These are phyloP conservation scores for Lasiosphaeria miniovina DNA, from an alignment of 495 filamentous ascomycete species.

Conservation along the genomic window DNA sequence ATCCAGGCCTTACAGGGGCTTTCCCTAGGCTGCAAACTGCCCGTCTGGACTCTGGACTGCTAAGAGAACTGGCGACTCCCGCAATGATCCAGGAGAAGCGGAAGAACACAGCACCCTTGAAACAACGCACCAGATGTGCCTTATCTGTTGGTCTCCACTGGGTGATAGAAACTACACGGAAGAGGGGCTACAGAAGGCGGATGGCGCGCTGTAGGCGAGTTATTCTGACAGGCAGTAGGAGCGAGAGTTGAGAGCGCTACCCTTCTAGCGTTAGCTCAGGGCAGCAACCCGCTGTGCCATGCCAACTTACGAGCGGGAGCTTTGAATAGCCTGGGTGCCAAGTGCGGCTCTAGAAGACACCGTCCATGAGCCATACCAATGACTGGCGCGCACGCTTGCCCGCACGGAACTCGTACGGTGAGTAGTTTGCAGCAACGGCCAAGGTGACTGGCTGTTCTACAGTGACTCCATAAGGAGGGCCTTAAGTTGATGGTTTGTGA, in stretches of 20 bases:
- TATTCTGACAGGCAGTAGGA: too few species aligned
- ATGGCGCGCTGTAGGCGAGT: background rate
- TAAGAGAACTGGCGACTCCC: background rate
- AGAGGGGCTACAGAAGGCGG: background rate
- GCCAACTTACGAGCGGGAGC: too few species aligned
- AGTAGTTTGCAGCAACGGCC: background rate
- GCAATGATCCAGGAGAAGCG: background rate
- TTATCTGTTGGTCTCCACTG: too few species aligned
- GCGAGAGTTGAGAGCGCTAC: too few species aligned
- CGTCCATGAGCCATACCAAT: background rate
- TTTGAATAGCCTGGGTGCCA: too few species aligned
- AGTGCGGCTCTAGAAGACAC: background rate
- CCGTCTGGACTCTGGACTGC: background rate
- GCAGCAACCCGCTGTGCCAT: too few species aligned
- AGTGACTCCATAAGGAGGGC: background rate
- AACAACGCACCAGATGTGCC: background rate
- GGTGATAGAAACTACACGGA: background rate
- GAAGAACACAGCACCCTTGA: conserved; percentile 2
- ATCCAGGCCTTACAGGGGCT: conserved; percentile 5
- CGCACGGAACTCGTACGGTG: background rate
- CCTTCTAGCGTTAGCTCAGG: too few species aligned
- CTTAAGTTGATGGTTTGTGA: background rate
- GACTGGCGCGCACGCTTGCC: background rate
- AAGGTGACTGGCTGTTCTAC: background rate
- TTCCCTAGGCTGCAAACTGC: conserved; percentile 4